Evolutionary conservation across 2,329 filamentous ascomycete genomes (phyloP).

Genomic region (Hymenoscyphus fraxineus): DNA sequence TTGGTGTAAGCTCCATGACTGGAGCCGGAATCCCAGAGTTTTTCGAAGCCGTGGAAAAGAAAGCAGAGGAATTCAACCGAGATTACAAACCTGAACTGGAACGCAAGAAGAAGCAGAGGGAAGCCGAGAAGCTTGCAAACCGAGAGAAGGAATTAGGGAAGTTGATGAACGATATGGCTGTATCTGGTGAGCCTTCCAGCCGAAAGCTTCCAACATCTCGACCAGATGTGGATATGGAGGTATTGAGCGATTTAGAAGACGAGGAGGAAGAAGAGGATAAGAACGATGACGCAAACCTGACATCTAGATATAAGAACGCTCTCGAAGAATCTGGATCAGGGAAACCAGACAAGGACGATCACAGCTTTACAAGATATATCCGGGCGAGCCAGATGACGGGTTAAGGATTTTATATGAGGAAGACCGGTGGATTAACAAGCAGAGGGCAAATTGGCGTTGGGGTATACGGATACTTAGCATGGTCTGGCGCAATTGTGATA

Average conservation of each 20-base stretch:
- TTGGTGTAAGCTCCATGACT: constrained; percentile 89
- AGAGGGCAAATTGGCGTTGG: constrained; percentile 2
- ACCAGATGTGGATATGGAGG: constrained; percentile 36
- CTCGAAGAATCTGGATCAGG: constrained; percentile 52
- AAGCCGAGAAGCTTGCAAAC: constrained; percentile 66
- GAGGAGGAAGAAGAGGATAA: constrained; percentile 57
- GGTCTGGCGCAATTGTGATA: constrained; percentile 9
- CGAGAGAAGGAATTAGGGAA: constrained; percentile 81
- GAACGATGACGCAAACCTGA: constrained; percentile 50
- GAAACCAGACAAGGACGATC: constrained; percentile 28
- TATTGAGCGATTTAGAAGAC: constrained; percentile 35
- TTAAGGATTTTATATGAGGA: constrained; percentile 26
- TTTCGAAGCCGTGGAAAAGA: constrained; percentile 82
- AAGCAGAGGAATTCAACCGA: constrained; percentile 79
- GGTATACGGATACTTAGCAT: constrained; percentile 1
- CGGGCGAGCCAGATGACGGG: constrained; percentile 34
- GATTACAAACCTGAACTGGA: constrained; percentile 94
- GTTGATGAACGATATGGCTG: constrained; percentile 90
- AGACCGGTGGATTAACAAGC: no score
- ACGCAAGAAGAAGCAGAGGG: constrained; percentile 68
- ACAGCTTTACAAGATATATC: constrained; percentile 36
- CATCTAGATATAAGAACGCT: constrained; percentile 73
- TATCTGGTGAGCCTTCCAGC: constrained; percentile 43
- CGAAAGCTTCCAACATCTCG: constrained; percentile 27
- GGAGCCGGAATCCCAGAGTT: constrained; percentile 91